These are phyloP conservation scores for Paecilomyces niveus DNA, from an alignment of 2,329 filamentous ascomycete species.

Conservation along the genomic window DNA sequence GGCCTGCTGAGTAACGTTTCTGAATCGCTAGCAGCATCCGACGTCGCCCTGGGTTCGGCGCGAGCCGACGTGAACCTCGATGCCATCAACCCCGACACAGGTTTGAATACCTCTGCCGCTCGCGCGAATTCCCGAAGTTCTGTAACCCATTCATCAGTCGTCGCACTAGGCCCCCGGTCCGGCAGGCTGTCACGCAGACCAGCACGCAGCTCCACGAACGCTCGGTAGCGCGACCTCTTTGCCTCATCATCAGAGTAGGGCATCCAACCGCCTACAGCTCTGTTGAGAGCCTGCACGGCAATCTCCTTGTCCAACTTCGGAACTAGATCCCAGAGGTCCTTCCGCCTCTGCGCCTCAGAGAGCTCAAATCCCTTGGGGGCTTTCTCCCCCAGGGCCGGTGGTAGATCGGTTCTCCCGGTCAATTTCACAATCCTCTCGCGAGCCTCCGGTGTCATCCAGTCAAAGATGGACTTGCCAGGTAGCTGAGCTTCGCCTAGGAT, in stretches of 20 bases:
- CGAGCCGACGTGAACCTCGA: constrained; percentile 72
- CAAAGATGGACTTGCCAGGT: constrained; percentile 91
- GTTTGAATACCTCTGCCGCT: constrained; percentile 76
- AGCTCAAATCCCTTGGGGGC: constrained; percentile 57
- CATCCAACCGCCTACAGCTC: constrained; percentile 61
- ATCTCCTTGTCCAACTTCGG: constrained; percentile 60
- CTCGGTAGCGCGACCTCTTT: constrained; percentile 74
- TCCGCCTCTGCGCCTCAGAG: constrained; percentile 56
- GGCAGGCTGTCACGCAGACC: constrained; percentile 55
- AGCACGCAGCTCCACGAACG: constrained; percentile 71
- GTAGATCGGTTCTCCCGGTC: constrained; percentile 70
- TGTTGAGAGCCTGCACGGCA: constrained; percentile 60
- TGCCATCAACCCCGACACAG: constrained; percentile 87
- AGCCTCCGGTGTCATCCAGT: constrained; percentile 73
- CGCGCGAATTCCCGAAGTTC: constrained; percentile 74
- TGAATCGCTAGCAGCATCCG: constrained; percentile 24
- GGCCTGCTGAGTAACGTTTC: constrained; percentile 42
- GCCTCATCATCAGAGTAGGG: constrained; percentile 77
- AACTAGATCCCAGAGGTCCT: constrained; percentile 51
- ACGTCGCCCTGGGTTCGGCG: constrained; percentile 30
- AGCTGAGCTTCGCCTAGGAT: constrained; percentile 73
- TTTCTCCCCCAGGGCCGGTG: constrained; percentile 67
- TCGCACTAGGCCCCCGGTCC: constrained; percentile 43
- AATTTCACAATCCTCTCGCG: constrained; percentile 69
- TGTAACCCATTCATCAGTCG: constrained; percentile 66